Evolutionary conservation across 2,329 filamentous ascomycete genomes (phyloP), one percentile per base, ranked within the genome.

Genomic region (Orbilia brochopaga): DNA sequence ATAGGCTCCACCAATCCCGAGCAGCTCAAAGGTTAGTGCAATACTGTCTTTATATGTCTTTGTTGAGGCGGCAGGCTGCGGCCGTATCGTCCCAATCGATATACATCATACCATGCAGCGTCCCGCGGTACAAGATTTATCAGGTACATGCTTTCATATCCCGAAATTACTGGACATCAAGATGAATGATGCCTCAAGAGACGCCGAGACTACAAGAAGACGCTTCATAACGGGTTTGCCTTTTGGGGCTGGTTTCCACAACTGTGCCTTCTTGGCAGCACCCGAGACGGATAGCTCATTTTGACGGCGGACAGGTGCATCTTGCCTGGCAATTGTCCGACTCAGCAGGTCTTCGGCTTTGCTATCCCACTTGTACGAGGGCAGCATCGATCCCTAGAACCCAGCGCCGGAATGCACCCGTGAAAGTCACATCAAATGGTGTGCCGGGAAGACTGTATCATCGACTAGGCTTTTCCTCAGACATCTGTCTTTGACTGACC

Each of bases 251-350:
- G 40, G 40, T 48, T 2, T 48, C 19, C 27, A 32, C 27, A 32
- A 8, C 44, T 21, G n/a, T 5, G n/a, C 17, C 13, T 17, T 13
- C 37, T 42, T 42, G 37, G 44, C 44, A 48, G 44, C 8, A 4
- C 8, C 57, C 61, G 57, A 30, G 51, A 52, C 30, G 7, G 17
- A 19, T 21, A 15, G 13, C 19, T 19, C 56, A 32, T 42, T 61
- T 69, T 62, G 51, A 69, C 52, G 57, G 57, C 52, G 64, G 64
- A 44, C 55, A 59, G 37, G 23, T 62, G 57, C 57, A 69, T 50
- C 24, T 53, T 44, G 21, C 59, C 66, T 59, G 66, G 44, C 30
- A 46, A 30, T 53, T 44, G 21, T 64, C 66, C 66, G 66, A 55
- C 30, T 57, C 59, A 59, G 59, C 53, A 59, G 23, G 11, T 37